Evolutionary conservation across 139 green algal genomes (phyloP).

Genomic region (Chlamydomonas incerta): DNA sequence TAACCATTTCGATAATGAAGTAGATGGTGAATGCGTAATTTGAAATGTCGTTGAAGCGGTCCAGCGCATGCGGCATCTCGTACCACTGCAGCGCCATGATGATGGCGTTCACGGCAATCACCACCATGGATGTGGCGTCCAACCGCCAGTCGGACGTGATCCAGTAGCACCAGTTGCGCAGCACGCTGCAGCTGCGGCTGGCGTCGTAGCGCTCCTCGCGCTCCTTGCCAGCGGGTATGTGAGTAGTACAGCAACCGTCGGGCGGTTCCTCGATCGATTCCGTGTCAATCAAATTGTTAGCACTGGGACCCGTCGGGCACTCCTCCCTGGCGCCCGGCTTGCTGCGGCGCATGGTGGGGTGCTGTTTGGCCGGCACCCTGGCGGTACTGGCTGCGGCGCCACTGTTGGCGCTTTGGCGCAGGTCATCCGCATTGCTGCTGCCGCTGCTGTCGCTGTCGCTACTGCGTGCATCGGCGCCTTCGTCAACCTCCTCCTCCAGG

Average conservation of each 20-base stretch:
- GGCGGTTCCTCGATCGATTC: too few species aligned
- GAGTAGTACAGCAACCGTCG: too few species aligned
- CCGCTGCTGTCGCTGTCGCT: neutral
- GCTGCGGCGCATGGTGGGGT: too few species aligned
- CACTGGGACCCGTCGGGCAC: too few species aligned
- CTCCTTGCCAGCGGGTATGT: too few species aligned
- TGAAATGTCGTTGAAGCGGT: conserved; percentile 38
- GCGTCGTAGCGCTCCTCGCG: neutral
- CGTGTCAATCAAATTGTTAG: too few species aligned
- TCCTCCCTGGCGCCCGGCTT: too few species aligned
- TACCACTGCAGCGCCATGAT: conserved; percentile 51
- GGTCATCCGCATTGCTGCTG: neutral
- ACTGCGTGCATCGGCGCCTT: neutral
- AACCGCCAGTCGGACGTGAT: conserved; percentile 31
- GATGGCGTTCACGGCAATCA: conserved; percentile 71
- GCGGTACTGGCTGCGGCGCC: too few species aligned
- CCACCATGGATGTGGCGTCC: conserved; percentile 44
- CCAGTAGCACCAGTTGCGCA: neutral
- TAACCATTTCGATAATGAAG: conserved; percentile 63
- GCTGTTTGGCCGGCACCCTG: too few species aligned
- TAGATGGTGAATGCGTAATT: conserved; percentile 68
- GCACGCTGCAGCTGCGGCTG: neutral
- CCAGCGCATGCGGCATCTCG: conserved; percentile 46
- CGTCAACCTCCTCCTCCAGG: too few species aligned
- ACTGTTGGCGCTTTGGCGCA: too few species aligned